These are phyloP conservation scores for Parachaetomium inaequale DNA, from an alignment of 495 filamentous ascomycete genomes.

Conservation along the genomic window DNA sequence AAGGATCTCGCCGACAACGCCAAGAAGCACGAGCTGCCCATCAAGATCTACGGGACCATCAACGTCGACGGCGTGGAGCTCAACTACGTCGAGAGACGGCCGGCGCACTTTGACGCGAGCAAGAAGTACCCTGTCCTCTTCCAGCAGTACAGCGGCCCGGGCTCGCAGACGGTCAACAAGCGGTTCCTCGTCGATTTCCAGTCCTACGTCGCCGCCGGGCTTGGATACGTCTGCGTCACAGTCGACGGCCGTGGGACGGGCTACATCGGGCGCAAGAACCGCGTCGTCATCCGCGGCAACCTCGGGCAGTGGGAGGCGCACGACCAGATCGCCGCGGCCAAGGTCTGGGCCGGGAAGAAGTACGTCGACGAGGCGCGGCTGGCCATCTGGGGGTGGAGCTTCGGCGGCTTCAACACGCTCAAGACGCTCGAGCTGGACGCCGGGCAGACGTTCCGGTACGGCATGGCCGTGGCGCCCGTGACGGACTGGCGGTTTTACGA, in stretches of 20 bases:
- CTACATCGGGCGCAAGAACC: constrained; percentile 78
- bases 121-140: constrained; percentile 93
- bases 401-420: constrained; percentile 94
- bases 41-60: constrained; percentile 79
- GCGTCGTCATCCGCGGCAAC: constrained; percentile 76
- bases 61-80: constrained; percentile 67
- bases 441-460: constrained; percentile 86
- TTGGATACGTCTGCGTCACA: constrained; percentile 95
- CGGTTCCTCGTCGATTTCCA: constrained; percentile 85
- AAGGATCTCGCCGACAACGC: constrained; percentile 61
- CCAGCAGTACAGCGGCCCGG: constrained; percentile 86
- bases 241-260: constrained; percentile 93
- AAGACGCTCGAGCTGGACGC: constrained; percentile 91
- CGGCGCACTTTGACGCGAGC: constrained; percentile 80
- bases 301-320: constrained; percentile 80
- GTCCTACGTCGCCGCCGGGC: constrained; percentile 74
- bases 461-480: constrained; percentile 96
- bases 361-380: constrained; percentile 81
- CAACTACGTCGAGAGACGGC: constrained; percentile 84
- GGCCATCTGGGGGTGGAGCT: constrained; percentile 98
- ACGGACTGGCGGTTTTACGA: constrained; percentile 97
- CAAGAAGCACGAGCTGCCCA: constrained; percentile 74
- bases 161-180: constrained; percentile 81
- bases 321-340: constrained; percentile 89
- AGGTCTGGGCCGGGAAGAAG: constrained; percentile 74